These are phyloP conservation scores for Musa schizocarpa DNA, from an alignment of 176 grass and related monocot genomes.

Conservation along the genomic window DNA sequence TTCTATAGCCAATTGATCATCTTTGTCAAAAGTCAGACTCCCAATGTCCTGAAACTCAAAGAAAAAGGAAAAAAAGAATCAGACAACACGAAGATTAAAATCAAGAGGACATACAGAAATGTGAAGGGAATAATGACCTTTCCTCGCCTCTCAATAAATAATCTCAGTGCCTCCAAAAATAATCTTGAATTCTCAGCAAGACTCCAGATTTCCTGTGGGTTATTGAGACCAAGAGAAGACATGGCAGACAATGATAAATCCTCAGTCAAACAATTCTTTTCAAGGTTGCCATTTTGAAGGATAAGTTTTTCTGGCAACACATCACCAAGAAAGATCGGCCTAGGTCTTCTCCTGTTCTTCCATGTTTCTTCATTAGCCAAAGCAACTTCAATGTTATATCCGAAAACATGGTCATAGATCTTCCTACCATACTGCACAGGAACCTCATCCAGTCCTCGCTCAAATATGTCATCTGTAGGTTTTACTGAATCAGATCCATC, in stretches of 20 bases:
- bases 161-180: slow-evolving; percentile 71
- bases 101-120: neutral
- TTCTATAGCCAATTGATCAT: slow-evolving; percentile 93
- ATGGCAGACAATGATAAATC: slow-evolving; percentile 51
- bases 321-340: slow-evolving; percentile 58
- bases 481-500: slow-evolving; percentile 46
- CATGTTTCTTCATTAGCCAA: slow-evolving; percentile 86
- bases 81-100: neutral
- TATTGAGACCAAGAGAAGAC: slow-evolving; percentile 62
- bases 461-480: slow-evolving; percentile 53
- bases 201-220: slow-evolving; percentile 86
- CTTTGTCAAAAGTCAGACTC: slow-evolving; percentile 83
- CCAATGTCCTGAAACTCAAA: slow-evolving; percentile 62
- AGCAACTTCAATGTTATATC: slow-evolving; percentile 73
- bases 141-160: slow-evolving; percentile 79
- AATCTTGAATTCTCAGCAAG: slow-evolving; percentile 82
- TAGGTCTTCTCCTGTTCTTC: slow-evolving; percentile 69
- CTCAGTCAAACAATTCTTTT: slow-evolving; percentile 20
- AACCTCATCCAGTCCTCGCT: slow-evolving; percentile 46
- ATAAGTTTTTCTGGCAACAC: slow-evolving; percentile 35
- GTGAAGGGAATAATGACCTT: slow-evolving; percentile 35
- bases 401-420: slow-evolving; percentile 93
- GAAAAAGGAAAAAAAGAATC: slow-evolving; percentile 1
- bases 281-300: slow-evolving; percentile 42
- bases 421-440: slow-evolving; percentile 60